Base-by-base conservation (phyloP, 306 rosid species). In the Cicer judaicum region DNA sequence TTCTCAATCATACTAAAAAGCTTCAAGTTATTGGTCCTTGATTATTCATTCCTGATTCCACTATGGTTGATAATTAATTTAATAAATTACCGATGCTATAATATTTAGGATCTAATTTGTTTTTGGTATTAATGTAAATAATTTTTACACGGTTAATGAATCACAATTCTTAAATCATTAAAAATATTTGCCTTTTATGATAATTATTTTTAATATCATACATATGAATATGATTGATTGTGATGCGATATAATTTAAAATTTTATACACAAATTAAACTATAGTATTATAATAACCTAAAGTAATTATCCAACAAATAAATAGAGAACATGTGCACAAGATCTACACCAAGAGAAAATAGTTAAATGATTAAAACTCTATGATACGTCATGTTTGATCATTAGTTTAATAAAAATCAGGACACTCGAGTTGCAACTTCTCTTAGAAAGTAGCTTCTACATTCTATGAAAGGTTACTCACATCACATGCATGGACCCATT, bases 351-450 rank as follows among this genome's bases (percentile, higher is more conserved):
- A 24, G 42, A 41, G 7, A 4, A 9, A 13, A 72, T 10, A 39
- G 7, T 2, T 46, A 10, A 21, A 71, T 49, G 54, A 44, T 76
- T 36, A 43, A 60, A 53, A 68, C 8, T 53, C 36, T 1, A 4
- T 68, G 5, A 7, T 6, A 76, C 87, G 83, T 77, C 80, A 80
- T 43, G 68, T 10, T 77, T 73, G 72, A 73, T 40, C 75, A 62
- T 77, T 47, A 54, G 78, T 43, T 42, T 42, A 64, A 42, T 42
- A 42, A 68, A 78, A 46, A 15, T 47, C 11, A 78, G 72, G 78
- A 80, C 76, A 80, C 80, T 7, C 87, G 85, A 80, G 87, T 80
- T 73, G 87, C 85, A 54, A 60, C 87, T 73, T 84, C 87, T 19
- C 85, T 15, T 72, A 77, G 74, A 48, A 84, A 80, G 80, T 80